phyloP scores from a whole-genome alignment of 495 filamentous ascomycete genomes.

The Lepraria neglecta region DNA sequence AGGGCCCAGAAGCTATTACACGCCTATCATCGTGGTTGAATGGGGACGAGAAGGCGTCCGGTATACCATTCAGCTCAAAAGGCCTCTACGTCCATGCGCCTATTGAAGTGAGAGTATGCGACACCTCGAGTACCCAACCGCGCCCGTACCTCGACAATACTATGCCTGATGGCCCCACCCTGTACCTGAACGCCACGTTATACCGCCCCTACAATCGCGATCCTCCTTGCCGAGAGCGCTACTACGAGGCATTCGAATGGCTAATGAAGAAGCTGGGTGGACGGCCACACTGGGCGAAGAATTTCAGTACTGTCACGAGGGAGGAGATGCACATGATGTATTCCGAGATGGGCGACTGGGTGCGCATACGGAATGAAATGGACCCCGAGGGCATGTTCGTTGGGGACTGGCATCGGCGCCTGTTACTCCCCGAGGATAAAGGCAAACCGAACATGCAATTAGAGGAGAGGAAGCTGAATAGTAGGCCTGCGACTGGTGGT shows the following conservation, averaged over 20 bases:
- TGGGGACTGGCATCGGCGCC: constrained; percentile 77
- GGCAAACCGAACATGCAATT: constrained; percentile 33
- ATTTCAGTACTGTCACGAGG: constrained; percentile 59
- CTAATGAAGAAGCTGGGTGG: constrained; percentile 89
- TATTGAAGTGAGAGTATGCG: constrained; percentile 82
- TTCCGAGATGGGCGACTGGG: constrained; percentile 56
- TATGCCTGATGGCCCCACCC: constrained; percentile 59
- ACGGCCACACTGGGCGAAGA: constrained; percentile 97
- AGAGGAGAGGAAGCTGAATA: constrained; percentile 41
- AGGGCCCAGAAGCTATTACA: constrained; percentile 80
- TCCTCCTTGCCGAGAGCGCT: constrained; percentile 68
- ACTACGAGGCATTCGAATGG: constrained; percentile 92
- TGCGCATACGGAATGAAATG: constrained; percentile 59
- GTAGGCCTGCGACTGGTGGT: constrained; percentile 37
- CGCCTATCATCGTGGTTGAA: constrained; percentile 83
- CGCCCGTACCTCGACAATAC: constrained; percentile 78
- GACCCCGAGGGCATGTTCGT: constrained; percentile 90
- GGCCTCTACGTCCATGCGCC: constrained; percentile 88
- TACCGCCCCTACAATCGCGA: constrained; percentile 83
- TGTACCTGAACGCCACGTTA: constrained; percentile 94
- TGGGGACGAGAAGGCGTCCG: constrained; percentile 46
- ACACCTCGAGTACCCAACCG: constrained; percentile 54
- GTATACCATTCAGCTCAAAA: constrained; percentile 72
- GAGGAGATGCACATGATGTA: constrained; percentile 39
- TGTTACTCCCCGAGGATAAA: constrained; percentile 46